Percentiles rank a stretch among this genome's conserved stretches.
Evolutionary conservation across 768 basidiomycete species (phyloP).

Genomic region (Pulveroboletus sp.): DNA sequence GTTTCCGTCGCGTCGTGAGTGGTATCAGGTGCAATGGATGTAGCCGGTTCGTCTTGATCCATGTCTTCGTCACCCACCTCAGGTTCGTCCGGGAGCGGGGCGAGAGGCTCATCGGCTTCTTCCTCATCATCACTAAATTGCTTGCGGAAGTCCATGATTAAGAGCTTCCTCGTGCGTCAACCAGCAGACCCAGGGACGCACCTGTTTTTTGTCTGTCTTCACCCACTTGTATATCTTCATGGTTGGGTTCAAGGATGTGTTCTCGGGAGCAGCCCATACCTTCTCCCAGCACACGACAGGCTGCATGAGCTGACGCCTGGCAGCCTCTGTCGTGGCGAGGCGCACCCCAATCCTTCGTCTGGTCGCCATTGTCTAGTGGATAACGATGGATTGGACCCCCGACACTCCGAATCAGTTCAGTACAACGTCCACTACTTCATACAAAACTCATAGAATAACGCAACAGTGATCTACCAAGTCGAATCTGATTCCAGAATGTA

Average conservation of each 20-base stretch:
- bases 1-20: constrained; percentile 38
- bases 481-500: background rate
- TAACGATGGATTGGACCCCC: constrained; percentile 12
- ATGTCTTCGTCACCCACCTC: constrained; percentile 74
- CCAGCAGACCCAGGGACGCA: constrained; percentile 28
- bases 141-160: constrained; percentile 35
- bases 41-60: constrained; percentile 56
- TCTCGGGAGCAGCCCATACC: constrained; percentile 60
- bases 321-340: constrained; percentile 72
- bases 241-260: constrained; percentile 48
- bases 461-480: background rate
- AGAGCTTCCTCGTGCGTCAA: background rate
- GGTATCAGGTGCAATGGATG: constrained; percentile 38
- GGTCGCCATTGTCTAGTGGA: constrained; percentile 50
- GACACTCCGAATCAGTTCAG: constrained; percentile 6
- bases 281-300: constrained; percentile 88
- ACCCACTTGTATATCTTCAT: constrained; percentile 75
- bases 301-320: constrained; percentile 81
- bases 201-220: constrained; percentile 75
- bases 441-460: background rate
- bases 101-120: constrained; percentile 73
- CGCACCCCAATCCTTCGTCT: constrained; percentile 75
- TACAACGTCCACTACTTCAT: background rate
- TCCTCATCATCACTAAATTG: constrained; percentile 88
- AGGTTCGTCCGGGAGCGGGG: constrained; percentile 71